phyloP scores from a whole-genome alignment of 805 yeast genomes.

The Maudiozyma pseudohumilis region DNA sequence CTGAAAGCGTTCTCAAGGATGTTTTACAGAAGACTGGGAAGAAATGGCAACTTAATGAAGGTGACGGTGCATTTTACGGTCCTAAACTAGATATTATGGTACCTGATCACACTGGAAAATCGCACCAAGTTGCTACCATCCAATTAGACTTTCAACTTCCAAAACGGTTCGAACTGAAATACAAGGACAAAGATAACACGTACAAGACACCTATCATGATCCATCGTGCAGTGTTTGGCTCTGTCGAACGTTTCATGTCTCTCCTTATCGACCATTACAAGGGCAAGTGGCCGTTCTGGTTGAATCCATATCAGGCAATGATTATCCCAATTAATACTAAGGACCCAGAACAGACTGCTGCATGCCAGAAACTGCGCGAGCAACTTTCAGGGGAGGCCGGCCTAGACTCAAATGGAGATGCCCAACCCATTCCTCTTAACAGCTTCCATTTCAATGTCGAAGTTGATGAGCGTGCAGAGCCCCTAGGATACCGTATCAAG shows the following conservation, averaged over 20 bases:
- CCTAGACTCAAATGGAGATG: conserved; percentile 16
- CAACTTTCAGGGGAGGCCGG: conserved; percentile 40
- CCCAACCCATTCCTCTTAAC: conserved; percentile 43
- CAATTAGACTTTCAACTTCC: conserved; percentile 95
- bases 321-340: conserved; percentile 68
- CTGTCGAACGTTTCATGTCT: conserved; percentile 87
- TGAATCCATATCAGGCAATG: conserved; percentile 83
- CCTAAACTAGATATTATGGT: conserved; percentile 88
- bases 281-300: conserved; percentile 98
- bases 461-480: conserved; percentile 61
- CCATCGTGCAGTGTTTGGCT: conserved; percentile 92
- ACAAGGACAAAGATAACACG: conserved; percentile 42
- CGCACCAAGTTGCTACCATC: conserved; percentile 90
- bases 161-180: conserved; percentile 64
- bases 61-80: conserved; percentile 96
- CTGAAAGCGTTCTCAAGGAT: conserved; percentile 55
- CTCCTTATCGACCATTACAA: conserved; percentile 78
- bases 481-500: conserved; percentile 71
- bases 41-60: conserved; percentile 65
- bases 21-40: conserved; percentile 49
- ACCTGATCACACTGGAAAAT: conserved; percentile 67
- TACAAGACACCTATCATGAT: conserved; percentile 79
- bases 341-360: conserved; percentile 35
- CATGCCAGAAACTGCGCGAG: conserved; percentile 41
- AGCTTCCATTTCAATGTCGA: conserved; percentile 63